Evolutionary conservation across 352 stramenopile species (phyloP).

Genomic region (Pythium periplocum): DNA sequence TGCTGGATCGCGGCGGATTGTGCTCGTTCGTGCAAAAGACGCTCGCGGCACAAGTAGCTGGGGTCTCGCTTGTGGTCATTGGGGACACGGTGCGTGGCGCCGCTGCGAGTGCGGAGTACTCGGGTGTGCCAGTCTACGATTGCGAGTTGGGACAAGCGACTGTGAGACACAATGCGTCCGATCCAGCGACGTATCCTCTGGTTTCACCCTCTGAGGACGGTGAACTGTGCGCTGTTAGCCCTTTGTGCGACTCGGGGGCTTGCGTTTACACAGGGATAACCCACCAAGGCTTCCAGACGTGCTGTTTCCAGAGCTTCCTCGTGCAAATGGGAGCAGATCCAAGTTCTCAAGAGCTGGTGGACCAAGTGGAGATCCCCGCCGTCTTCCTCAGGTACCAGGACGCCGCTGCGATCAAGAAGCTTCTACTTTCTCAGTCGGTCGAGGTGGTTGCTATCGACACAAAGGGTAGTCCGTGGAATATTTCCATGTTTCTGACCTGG

Average conservation of each 20-base stretch:
- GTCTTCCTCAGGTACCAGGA: constrained; percentile 38
- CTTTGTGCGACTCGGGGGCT: constrained; percentile 23
- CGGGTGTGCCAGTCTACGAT: constrained; percentile 28
- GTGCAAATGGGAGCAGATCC: constrained; percentile 29
- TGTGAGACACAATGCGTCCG: constrained; percentile 31
- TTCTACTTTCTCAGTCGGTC: constrained; percentile 9
- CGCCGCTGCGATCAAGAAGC: constrained; percentile 24
- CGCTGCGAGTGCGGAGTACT: constrained; percentile 18
- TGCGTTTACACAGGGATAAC: constrained; percentile 35
- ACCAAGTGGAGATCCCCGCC: constrained; percentile 23
- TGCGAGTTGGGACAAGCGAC: constrained; percentile 33
- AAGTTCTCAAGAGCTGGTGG: constrained; percentile 4
- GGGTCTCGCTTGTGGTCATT: constrained; percentile 38
- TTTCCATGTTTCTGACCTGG: constrained; percentile 62
- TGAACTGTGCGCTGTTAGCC: constrained; percentile 15
- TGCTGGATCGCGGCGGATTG: constrained; percentile 36
- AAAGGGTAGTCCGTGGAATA: constrained; percentile 56
- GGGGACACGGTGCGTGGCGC: constrained; percentile 43
- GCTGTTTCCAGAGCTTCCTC: constrained; percentile 43
- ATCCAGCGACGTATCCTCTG: constrained; percentile 17
- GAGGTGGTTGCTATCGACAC: constrained; percentile 26
- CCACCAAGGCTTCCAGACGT: constrained; percentile 31
- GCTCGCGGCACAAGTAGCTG: constrained; percentile 24
- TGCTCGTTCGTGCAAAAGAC: constrained; percentile 54
- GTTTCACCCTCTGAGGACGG: constrained; percentile 1